These are phyloP conservation scores for Sanghuangporus weigelae DNA, from an alignment of 1,284 basidiomycete genomes.

Conservation along the genomic window DNA sequence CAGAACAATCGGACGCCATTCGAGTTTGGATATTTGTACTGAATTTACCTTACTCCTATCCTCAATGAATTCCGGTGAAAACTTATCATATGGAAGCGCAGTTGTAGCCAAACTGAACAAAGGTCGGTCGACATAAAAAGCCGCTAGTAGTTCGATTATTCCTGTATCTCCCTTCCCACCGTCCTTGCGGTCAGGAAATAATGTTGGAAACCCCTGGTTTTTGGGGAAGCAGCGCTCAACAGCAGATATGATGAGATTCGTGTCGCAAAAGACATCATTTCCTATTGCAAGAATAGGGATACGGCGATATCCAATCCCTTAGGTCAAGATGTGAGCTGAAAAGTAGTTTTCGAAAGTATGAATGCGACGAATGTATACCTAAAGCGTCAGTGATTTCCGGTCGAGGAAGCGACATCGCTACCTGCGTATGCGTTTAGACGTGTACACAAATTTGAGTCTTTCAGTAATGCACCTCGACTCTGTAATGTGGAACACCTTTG, in stretches of 20 bases:
- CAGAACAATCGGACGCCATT: not conserved
- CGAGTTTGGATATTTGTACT: not conserved
- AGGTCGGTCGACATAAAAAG: conserved; percentile 38
- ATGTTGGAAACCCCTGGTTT: conserved; percentile 38
- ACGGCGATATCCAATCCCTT: conserved; percentile 40
- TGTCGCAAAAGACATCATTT: conserved; percentile 51
- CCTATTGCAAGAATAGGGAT: conserved; percentile 55
- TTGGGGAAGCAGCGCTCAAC: conserved; percentile 42
- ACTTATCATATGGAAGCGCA: conserved; percentile 42
- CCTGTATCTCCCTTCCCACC: conserved; percentile 38
- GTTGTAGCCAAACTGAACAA: conserved; percentile 37
- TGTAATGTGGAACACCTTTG: conserved; percentile 43
- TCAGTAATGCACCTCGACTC: conserved; percentile 38
- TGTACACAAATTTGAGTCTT: not conserved
- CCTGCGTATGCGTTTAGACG: conserved; percentile 28
- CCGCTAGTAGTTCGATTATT: conserved; percentile 40
- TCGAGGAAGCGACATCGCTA: conserved; percentile 44
- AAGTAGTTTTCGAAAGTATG: not conserved
- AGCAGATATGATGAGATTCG: conserved; percentile 25
- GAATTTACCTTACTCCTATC: conserved; percentile 39
- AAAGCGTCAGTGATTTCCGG: conserved; percentile 47
- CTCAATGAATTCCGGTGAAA: conserved; percentile 43
- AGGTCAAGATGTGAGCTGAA: not conserved
- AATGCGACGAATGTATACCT: conserved; percentile 24
- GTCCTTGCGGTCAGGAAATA: conserved; percentile 42